These are phyloP conservation scores for Crepidotus variabilis DNA, from an alignment of 768 basidiomycete species.

Conservation along the genomic window DNA sequence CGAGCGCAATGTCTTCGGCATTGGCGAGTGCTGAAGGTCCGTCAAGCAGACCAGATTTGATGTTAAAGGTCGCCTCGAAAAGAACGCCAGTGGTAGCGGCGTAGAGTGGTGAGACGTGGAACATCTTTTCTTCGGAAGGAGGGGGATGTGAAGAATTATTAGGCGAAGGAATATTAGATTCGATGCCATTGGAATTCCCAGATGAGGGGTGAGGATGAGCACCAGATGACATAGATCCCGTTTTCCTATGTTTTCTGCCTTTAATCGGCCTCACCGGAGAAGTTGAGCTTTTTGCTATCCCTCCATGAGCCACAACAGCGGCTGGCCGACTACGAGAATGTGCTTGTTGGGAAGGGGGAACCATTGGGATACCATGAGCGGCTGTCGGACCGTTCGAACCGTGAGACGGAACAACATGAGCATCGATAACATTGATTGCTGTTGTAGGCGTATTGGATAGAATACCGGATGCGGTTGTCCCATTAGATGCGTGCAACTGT, in stretches of 20 bases:
- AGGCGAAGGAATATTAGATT: neutral
- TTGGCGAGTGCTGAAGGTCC: slow-evolving; percentile 5
- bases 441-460: slow-evolving; percentile 12
- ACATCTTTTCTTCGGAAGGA: neutral
- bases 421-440: slow-evolving; percentile 14
- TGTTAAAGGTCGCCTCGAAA: slow-evolving; percentile 7
- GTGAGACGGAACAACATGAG: neutral
- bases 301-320: slow-evolving; percentile 9
- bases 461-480: neutral
- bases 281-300: slow-evolving; percentile 8
- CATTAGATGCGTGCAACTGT: slow-evolving; percentile 2
- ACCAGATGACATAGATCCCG: slow-evolving; percentile 3
- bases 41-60: slow-evolving; percentile 6
- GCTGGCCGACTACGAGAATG: slow-evolving; percentile 1
- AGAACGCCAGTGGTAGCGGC: slow-evolving; percentile 6
- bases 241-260: slow-evolving; percentile 5
- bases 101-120: slow-evolving; percentile 5
- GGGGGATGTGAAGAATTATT: neutral
- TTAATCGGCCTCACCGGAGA: slow-evolving; percentile 1
- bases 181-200: neutral
- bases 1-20: slow-evolving; percentile 4
- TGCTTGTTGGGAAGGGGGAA: slow-evolving; percentile 3
- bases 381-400: slow-evolving; percentile 8
- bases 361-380: slow-evolving; percentile 6
- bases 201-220: neutral